phyloP scores from a whole-genome alignment of 129 eudicot genomes.

The Flaveria ramosissima region DNA sequence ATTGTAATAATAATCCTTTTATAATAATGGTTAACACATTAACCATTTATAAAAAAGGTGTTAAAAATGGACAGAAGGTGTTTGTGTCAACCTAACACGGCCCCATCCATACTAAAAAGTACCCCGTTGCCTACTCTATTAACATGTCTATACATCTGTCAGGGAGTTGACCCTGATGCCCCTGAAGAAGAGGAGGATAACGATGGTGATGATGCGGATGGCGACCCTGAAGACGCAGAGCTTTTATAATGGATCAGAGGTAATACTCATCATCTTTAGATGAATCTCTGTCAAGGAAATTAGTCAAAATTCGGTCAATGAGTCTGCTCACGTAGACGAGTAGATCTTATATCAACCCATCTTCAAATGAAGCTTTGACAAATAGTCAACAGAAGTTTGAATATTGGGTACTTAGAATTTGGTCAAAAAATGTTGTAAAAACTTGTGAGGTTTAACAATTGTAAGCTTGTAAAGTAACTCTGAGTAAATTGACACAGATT shows the following conservation, averaged over 20 bases:
- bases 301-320: conserved; percentile 8
- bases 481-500: conserved; percentile 1
- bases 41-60: neutral
- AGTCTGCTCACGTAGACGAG: neutral
- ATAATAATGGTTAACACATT: neutral
- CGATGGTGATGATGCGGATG: conserved; percentile 85
- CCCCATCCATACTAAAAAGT: neutral
- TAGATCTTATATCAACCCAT: conserved; percentile 19
- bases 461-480: conserved; percentile 23
- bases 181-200: conserved; percentile 94
- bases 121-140: neutral
- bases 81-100: neutral
- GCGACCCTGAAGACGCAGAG: conserved; percentile 79
- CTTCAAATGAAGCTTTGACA: conserved; percentile 8
- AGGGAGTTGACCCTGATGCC: conserved; percentile 99
- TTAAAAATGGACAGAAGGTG: neutral
- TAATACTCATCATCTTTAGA: conserved; percentile 4
- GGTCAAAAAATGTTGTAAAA: conserved; percentile 30
- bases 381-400: conserved; percentile 14
- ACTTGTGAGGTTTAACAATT: conserved; percentile 12
- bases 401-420: neutral
- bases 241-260: conserved; percentile 46
- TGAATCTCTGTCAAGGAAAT: conserved; percentile 26
- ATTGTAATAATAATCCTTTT: too few relatives aligned
- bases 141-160: conserved; percentile 12